These are phyloP conservation scores for Termitomyces heimii DNA, from an alignment of 768 basidiomycete genomes.

Conservation along the genomic window DNA sequence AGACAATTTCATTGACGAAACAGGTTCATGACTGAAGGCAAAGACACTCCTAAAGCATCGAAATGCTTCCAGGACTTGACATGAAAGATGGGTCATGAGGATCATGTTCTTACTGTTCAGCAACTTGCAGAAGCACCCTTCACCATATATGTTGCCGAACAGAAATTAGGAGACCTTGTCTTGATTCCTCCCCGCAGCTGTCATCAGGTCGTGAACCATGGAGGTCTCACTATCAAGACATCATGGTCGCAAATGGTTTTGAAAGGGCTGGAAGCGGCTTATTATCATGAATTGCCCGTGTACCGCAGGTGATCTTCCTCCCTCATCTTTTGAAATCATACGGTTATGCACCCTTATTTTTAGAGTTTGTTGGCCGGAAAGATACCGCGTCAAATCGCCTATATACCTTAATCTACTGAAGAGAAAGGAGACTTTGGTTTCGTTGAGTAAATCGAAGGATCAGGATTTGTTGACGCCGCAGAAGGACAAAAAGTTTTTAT, in stretches of 20 bases:
- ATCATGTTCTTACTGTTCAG: too few relatives aligned
- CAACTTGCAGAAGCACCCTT: too few relatives aligned
- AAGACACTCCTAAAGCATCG: conserved; percentile 46
- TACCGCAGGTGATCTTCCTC: too few relatives aligned
- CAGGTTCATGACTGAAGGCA: conserved; percentile 80
- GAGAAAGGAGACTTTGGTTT: not conserved
- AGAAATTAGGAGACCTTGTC: too few relatives aligned
- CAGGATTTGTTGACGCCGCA: not conserved
- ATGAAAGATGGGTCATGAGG: conserved; percentile 68
- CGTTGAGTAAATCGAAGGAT: not conserved
- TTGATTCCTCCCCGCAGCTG: too few relatives aligned
- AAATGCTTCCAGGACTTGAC: conserved; percentile 52
- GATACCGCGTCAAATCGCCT: conserved; percentile 66
- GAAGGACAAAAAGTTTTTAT: conserved; percentile 1
- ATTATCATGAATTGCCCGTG: too few relatives aligned
- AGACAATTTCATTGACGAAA: too few relatives aligned
- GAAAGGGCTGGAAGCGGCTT: too few relatives aligned
- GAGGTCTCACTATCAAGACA: too few relatives aligned
- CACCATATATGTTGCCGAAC: too few relatives aligned
- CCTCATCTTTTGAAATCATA: not conserved
- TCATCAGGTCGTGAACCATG: too few relatives aligned
- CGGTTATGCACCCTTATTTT: not conserved
- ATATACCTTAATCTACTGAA: conserved; percentile 49
- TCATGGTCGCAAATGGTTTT: too few relatives aligned
- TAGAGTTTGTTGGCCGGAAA: conserved; percentile 78